Base-by-base conservation (phyloP, 345 rosid species). In the Camelina laxa region DNA sequence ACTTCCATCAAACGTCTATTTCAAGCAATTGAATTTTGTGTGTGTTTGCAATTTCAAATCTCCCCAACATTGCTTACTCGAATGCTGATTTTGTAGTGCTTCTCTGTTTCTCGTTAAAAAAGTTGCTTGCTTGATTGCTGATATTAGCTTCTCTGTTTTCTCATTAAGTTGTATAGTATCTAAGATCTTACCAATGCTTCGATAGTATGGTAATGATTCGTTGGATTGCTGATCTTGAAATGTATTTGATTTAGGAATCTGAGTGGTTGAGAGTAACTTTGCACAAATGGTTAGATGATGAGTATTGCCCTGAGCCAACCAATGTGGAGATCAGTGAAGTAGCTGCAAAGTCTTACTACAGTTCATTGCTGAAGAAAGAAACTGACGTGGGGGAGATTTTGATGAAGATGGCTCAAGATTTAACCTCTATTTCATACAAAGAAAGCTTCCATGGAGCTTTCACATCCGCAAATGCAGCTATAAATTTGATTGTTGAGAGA, bases 381-480 rank as follows among this genome's bases (percentile, higher is more conserved):
- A 81, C 84, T 3, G 97, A 91, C 61, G 45, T 91, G 70, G 96
- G 98, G 24, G 94, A 69, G 75, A 89, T 93, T 78, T 82, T 89
- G 80, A 61, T 93, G 82, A 86, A 62, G 75, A 89, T 93, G 94
- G 96, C 87, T 60, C 69, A 77, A 71, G 87, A 85, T 30, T 79
- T 89, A 81, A 91, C 88, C 47, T 84, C 90, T 1, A 73, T 93
- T 69, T 91, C 96, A 65, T 93, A 93, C 20, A 80, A 85, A 77
- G 97, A 91, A 45, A 93, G 97, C 60, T 93, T 93, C 72, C 98
- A 93, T 42, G 98, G 97, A 64, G 96, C 98, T 17, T 93, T 89
- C 81, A 87, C 97, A 0, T 89, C 97, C 0, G 97, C 96, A 0
- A 91, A 91, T 68, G 97, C 94, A 1, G 97, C 98, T 0, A 78